phyloP scores from a whole-genome alignment of 1,139 yeast genomes.

The Lodderomyces elongisporus region DNA sequence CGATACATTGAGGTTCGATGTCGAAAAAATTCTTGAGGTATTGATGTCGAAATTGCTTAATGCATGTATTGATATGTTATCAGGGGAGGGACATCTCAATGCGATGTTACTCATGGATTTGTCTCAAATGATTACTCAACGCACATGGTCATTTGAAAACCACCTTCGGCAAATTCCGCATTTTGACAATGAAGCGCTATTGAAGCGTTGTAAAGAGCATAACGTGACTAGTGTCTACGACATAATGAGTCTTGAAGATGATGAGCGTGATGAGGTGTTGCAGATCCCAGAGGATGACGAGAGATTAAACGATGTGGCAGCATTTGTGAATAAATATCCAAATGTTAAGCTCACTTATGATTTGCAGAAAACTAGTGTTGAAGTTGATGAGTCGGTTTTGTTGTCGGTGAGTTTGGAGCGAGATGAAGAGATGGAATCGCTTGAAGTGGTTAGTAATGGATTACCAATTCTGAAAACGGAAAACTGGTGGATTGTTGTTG shows the following conservation, averaged over 20 bases:
- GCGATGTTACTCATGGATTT: conserved; percentile 84
- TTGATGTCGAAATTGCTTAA: conserved; percentile 50
- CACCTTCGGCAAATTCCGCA: conserved; percentile 81
- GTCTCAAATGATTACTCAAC: conserved; percentile 86
- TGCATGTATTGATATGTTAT: conserved; percentile 69
- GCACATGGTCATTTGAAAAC: conserved; percentile 75
- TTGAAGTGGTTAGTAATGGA: conserved; percentile 48
- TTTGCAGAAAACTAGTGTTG: conserved; percentile 24
- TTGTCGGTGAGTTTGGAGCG: conserved; percentile 48
- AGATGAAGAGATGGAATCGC: conserved; percentile 73
- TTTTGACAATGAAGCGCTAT: conserved; percentile 42
- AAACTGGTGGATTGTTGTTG: conserved; percentile 85
- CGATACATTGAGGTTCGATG: conserved; percentile 51
- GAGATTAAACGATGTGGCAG: conserved; percentile 57
- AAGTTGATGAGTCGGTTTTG: conserved; percentile 38
- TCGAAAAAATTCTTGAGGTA: conserved; percentile 45
- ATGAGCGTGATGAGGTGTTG: conserved; percentile 61
- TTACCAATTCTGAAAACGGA: conserved; percentile 63
- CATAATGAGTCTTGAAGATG: conserved; percentile 80
- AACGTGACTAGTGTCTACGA: conserved; percentile 74
- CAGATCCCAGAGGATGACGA: conserved; percentile 45
- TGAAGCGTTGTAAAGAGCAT: conserved; percentile 52
- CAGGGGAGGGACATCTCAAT: conserved; percentile 76
- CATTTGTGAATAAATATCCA: conserved; percentile 86
- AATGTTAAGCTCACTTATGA: conserved; percentile 67